Conservation (phyloP, 768 basidiomycete genomes). For the Agrocybe chaxingu region DNA sequence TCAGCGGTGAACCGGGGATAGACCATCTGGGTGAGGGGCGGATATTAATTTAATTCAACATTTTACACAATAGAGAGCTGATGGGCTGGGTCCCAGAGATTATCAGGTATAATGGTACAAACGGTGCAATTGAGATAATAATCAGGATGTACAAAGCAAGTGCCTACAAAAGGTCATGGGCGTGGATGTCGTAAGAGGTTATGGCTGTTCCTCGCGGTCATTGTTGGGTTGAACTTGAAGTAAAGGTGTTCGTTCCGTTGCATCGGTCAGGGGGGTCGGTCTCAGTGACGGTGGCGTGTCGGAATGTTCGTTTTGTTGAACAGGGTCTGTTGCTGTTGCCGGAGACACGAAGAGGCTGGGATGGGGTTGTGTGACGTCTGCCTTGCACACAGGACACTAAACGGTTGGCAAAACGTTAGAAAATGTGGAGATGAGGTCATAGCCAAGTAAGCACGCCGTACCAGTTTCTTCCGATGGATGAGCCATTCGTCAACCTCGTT, state of each 20-base stretch:
- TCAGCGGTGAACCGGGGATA: too few relatives aligned
- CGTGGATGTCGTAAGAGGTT: constrained; percentile 8
- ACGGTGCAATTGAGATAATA: constrained; percentile 3
- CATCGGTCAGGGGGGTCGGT: constrained; percentile 11
- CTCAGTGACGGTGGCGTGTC: constrained; percentile 9
- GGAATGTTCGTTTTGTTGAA: background rate
- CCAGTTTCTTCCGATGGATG: constrained; percentile 88
- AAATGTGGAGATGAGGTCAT: background rate
- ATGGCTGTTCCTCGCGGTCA: constrained; percentile 15
- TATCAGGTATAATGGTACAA: constrained; percentile 3
- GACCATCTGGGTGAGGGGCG: too few relatives aligned
- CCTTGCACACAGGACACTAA: constrained; percentile 90
- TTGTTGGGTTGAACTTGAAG: constrained; percentile 17
- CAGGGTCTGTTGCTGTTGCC: too few relatives aligned
- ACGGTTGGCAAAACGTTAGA: constrained; percentile 7
- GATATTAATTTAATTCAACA: too few relatives aligned
- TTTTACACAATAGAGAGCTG: background rate
- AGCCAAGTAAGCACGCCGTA: constrained; percentile 35
- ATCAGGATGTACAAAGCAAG: constrained; percentile 5
- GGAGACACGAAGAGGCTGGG: constrained; percentile 7
- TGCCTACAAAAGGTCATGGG: constrained; percentile 1
- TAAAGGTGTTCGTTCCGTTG: constrained; percentile 39
- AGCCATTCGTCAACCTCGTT: constrained; percentile 92
- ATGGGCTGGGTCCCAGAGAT: background rate
- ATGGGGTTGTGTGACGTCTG: constrained; percentile 77